These are phyloP conservation scores for Datura wrightii DNA, from an alignment of 257 asterid species.

Conservation along the genomic window DNA sequence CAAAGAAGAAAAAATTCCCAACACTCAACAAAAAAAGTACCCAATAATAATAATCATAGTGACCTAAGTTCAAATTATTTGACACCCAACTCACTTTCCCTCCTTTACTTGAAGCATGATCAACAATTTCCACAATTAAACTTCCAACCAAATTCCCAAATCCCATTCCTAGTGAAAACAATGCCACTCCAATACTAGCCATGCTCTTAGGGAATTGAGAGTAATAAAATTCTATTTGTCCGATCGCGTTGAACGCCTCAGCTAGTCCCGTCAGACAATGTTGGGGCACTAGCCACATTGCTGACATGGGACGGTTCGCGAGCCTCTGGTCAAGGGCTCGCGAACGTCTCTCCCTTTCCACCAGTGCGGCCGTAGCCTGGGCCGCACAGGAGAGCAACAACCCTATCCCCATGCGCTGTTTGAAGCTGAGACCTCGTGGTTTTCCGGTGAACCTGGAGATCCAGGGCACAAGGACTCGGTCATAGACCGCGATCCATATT, in stretches of 20 bases:
- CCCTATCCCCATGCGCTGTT: constrained; percentile 64
- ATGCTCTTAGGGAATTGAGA: constrained; percentile 68
- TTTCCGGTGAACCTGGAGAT: constrained; percentile 53
- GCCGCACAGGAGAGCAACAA: constrained; percentile 59
- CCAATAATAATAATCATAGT: constrained; percentile 79
- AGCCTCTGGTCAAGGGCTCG: constrained; percentile 55
- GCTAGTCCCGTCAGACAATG: constrained; percentile 56
- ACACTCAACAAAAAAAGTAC: constrained; percentile 48
- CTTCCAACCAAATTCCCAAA: constrained; percentile 60
- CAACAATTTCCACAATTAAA: constrained; percentile 48
- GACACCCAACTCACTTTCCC: constrained; percentile 70
- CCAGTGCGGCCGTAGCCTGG: constrained; percentile 53
- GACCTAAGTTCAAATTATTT: constrained; percentile 62
- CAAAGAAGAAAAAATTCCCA: constrained; percentile 53
- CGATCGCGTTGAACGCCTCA: constrained; percentile 73
- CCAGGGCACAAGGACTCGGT: constrained; percentile 56
- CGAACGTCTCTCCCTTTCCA: constrained; percentile 58
- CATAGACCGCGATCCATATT: constrained; percentile 62
- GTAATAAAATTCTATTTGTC: constrained; percentile 64
- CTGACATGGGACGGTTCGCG: constrained; percentile 59
- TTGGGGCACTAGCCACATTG: constrained; percentile 71
- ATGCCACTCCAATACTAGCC: constrained; percentile 68
- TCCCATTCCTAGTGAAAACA: constrained; percentile 55
- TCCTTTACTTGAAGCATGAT: constrained; percentile 42
- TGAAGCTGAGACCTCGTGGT: constrained; percentile 55